A percentile compares a stretch with the other conserved stretches of the same genome.
These are phyloP conservation scores for Psilocybe cubensis DNA, from an alignment of 768 basidiomycete species.

Conservation along the genomic window DNA sequence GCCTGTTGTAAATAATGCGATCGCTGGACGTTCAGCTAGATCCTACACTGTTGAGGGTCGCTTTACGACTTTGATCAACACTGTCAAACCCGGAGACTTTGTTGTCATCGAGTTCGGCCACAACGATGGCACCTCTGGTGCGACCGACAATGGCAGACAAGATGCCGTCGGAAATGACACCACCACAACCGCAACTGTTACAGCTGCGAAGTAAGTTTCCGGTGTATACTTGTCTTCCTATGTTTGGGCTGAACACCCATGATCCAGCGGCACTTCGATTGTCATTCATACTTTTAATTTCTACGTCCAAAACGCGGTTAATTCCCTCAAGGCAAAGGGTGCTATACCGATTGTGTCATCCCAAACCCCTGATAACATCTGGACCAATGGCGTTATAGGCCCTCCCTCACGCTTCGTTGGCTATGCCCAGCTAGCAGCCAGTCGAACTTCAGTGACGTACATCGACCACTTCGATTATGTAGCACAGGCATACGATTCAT, in stretches of 20 bases:
- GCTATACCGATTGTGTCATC: constrained; percentile 50
- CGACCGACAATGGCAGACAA: constrained; percentile 45
- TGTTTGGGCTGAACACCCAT: neutral
- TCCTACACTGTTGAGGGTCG: constrained; percentile 52
- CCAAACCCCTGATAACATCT: constrained; percentile 51
- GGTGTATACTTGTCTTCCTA: neutral
- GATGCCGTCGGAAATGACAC: constrained; percentile 44
- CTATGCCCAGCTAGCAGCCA: constrained; percentile 44
- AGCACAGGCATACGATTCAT: constrained; percentile 41
- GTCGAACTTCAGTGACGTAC: constrained; percentile 40
- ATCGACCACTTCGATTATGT: constrained; percentile 51
- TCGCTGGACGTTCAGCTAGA: constrained; percentile 48
- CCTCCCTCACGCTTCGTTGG: constrained; percentile 46
- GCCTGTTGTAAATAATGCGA: constrained; percentile 48
- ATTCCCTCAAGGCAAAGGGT: constrained; percentile 46
- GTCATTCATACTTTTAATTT: constrained; percentile 49
- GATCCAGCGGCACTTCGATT: constrained; percentile 36
- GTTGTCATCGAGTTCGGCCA: constrained; percentile 53
- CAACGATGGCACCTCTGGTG: constrained; percentile 44
- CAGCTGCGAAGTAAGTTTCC: constrained; percentile 33
- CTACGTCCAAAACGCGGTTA: constrained; percentile 49
- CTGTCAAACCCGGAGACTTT: constrained; percentile 41
- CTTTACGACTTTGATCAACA: constrained; percentile 45
- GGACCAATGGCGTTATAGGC: constrained; percentile 36
- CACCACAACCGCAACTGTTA: constrained; percentile 38